Evolutionary conservation across 495 filamentous ascomycete species (phyloP), one percentile per base, ranked within the genome.

Genomic region (Penicillium dipodomyicola): DNA sequence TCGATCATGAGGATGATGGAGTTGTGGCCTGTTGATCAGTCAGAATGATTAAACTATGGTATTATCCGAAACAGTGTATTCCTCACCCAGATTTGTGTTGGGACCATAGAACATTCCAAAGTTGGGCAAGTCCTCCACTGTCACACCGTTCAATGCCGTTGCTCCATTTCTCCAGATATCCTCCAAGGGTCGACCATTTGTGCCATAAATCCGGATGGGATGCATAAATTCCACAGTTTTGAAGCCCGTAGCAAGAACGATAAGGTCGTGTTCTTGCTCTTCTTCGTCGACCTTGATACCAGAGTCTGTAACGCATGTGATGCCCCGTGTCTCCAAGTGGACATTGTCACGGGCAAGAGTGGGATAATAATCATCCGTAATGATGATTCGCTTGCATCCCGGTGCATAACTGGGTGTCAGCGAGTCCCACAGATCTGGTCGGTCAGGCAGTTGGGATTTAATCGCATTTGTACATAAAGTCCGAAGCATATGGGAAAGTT

Each of bases 1-100:
- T 86, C 83, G 55, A 84, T 84, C 80, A 83, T 84, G 29, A 84
- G 68, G 35, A 84, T 78, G 47, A 85, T 81, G 47, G 73, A 77
- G 48, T 79, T 82, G 58, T 83, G 80, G 0, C 71, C 73, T 72
- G 27, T 52, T 11, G 7, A 17, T 23, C n/a, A 12, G 30, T 61
- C 30, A 64, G 32, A 39, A 37, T 23, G 8, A 2, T 22, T 22
- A 4, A 22, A n/a, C 0, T 2, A 0, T n/a, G 5, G 12, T 27
- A 12, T 23, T 37, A 20, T 15, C 5, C 8, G 8, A 4, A 42
- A 44, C 8, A 15, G n/a, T 17, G 17, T 9, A 11, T 4, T 15
- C 63, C 67, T 67, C 23, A 67, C 73, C 76, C 17, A 86, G 72
- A 41, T 82, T 84, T 5, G 80, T 84, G 46, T 84, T 84, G 4